Conservation (phyloP, 331 rosid genomes). For the Quercus phellos region DNA sequence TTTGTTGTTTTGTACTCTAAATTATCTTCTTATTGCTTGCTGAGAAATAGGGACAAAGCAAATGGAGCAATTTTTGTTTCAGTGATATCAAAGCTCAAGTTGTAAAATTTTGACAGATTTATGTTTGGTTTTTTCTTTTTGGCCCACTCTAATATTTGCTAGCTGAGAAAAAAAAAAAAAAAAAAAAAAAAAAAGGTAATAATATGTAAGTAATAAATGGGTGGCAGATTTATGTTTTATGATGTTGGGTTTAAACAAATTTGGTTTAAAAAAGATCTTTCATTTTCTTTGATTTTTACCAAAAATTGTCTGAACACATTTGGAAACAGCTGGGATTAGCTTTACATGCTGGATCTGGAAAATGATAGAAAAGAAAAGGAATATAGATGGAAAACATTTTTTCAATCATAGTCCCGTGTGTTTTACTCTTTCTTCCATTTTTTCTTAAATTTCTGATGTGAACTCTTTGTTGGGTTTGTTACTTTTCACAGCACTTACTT, state of each 20-base stretch:
- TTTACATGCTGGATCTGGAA: constrained; percentile 61
- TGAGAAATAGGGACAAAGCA: constrained; percentile 19
- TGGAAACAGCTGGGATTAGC: constrained; percentile 47
- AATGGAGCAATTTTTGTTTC: constrained; percentile 15
- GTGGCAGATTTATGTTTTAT: background rate
- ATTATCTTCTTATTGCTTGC: constrained; percentile 1
- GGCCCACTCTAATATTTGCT: background rate
- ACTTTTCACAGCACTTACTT: constrained; percentile 47
- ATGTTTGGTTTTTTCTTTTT: background rate
- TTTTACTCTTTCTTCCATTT: constrained; percentile 35
- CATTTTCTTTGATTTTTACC: constrained; percentile 1
- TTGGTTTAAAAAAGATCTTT: background rate
- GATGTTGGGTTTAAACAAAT: constrained; percentile 6
- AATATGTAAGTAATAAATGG: background rate
- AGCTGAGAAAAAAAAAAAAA: background rate
- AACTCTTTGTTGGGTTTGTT: constrained; percentile 31
- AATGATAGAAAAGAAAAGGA: constrained; percentile 26
- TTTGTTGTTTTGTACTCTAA: constrained; percentile 1
- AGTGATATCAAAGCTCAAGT: background rate
- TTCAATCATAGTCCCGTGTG: constrained; percentile 48
- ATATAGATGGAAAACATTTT: constrained; percentile 25
- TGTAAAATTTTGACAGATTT: constrained; percentile 1
- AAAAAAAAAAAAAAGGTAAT: too few species aligned
- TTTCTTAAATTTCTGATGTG: constrained; percentile 24
- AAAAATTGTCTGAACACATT: constrained; percentile 17